Conservation (phyloP, 306 rosid species). For the Spatholobus suberectus region DNA sequence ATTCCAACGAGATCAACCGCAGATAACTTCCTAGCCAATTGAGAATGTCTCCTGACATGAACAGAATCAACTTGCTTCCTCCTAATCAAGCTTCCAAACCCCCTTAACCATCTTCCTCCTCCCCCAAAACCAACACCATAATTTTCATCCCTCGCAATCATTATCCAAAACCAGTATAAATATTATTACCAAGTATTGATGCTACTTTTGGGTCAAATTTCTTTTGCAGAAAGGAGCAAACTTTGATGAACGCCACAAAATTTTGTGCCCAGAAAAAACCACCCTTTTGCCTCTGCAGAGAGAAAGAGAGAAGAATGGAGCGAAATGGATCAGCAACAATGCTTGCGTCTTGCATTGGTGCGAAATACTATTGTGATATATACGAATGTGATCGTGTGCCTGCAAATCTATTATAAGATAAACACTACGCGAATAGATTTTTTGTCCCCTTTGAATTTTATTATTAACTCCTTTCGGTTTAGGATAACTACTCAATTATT, state of each 20-base stretch:
- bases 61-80: constrained; percentile 78
- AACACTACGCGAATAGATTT: background rate
- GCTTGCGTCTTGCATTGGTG: background rate
- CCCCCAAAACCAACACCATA: constrained; percentile 27
- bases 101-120: constrained; percentile 37
- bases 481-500: background rate
- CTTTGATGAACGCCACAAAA: constrained; percentile 16
- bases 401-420: background rate
- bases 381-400: background rate
- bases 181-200: background rate
- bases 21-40: constrained; percentile 69
- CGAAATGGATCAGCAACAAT: background rate
- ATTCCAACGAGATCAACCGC: constrained; percentile 65
- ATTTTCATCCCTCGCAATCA: constrained; percentile 35
- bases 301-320: background rate
- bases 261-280: background rate
- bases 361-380: background rate
- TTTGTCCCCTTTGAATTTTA: background rate
- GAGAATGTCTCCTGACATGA: constrained; percentile 43
- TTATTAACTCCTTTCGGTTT: background rate
- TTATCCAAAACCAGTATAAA: constrained; percentile 26
- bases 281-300: constrained; percentile 19
- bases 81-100: constrained; percentile 60
- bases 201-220: background rate
- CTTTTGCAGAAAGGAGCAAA: constrained; percentile 8